phyloP scores from a whole-genome alignment of 1,139 yeast species.

The Arxiozyma bovina region DNA sequence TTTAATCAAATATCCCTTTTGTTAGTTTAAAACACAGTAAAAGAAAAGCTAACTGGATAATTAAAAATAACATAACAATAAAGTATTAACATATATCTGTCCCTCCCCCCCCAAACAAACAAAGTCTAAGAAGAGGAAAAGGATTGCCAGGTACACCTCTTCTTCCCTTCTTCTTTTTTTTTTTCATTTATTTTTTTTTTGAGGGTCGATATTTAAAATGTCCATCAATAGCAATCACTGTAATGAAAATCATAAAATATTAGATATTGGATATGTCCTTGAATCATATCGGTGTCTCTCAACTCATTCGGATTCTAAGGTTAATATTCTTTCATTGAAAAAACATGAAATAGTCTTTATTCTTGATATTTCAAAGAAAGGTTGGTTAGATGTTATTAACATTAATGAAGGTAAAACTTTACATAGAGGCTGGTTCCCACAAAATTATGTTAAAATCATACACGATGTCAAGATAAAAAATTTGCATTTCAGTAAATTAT shows the following conservation, averaged over 20 bases:
- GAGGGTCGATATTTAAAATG: not conserved
- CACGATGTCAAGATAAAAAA: not conserved
- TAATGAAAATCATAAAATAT: not conserved
- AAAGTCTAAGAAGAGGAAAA: not conserved
- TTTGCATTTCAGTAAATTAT: not conserved
- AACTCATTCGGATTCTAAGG: not conserved
- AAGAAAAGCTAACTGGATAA: not conserved
- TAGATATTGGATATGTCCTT: not conserved
- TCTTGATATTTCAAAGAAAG: conserved; percentile 42
- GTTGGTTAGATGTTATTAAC: conserved; percentile 75
- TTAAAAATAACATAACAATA: no score
- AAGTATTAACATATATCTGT: no score
- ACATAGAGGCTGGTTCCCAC: conserved; percentile 72
- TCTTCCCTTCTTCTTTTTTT: no score
- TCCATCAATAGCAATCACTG: not conserved
- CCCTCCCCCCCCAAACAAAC: no score
- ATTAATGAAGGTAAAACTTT: conserved; percentile 25
- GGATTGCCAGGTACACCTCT: not conserved
- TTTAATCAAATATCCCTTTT: not conserved
- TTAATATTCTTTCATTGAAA: conserved; percentile 2
- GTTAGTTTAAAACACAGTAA: not conserved
- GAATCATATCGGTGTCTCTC: not conserved
- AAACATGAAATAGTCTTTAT: conserved; percentile 21
- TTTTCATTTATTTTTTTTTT: no score
- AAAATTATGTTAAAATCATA: conserved; percentile 35